Conservation (phyloP, 768 basidiomycete genomes). For the Paxillus rubicundulus region DNA sequence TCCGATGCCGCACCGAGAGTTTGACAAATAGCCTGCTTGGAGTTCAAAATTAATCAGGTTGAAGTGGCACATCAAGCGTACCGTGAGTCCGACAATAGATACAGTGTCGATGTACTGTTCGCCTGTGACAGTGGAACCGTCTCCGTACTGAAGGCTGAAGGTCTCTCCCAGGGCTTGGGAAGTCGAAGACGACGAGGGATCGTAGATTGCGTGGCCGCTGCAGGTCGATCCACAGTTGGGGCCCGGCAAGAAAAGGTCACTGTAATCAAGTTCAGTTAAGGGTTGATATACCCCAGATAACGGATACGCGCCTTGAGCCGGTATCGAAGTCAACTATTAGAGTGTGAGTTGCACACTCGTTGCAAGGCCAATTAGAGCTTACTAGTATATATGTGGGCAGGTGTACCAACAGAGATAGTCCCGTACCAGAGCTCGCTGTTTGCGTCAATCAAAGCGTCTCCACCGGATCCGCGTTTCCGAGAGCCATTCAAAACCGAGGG, state of each 20-base stretch:
- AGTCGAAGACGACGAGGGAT: conserved; percentile 19
- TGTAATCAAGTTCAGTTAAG: conserved; percentile 17
- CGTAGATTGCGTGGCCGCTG: conserved; percentile 29
- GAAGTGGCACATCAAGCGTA: not conserved
- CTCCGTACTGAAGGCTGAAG: not conserved
- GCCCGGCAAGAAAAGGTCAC: conserved; percentile 31
- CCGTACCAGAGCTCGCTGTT: conserved; percentile 4
- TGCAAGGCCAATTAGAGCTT: not conserved
- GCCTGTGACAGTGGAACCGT: conserved; percentile 2
- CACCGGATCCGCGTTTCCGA: not conserved
- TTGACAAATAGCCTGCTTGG: conserved; percentile 9
- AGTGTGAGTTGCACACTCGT: not conserved
- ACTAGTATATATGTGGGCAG: conserved; percentile 1
- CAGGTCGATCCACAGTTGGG: conserved; percentile 25
- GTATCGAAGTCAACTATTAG: conserved; percentile 24
- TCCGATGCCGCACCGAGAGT: conserved; percentile 11
- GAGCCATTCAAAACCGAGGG: not conserved
- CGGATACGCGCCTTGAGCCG: conserved; percentile 12
- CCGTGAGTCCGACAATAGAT: conserved; percentile 8
- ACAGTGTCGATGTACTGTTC: conserved; percentile 12
- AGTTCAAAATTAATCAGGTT: not conserved
- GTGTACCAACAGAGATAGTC: conserved; percentile 7
- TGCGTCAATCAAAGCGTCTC: not conserved
- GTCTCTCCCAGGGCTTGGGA: not conserved
- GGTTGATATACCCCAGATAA: not conserved